A percentile compares a stretch with the other conserved stretches of the same genome.
These are phyloP conservation scores for Trichomonas gallinae DNA, from an alignment of 208 protist species.

Conservation along the genomic window DNA sequence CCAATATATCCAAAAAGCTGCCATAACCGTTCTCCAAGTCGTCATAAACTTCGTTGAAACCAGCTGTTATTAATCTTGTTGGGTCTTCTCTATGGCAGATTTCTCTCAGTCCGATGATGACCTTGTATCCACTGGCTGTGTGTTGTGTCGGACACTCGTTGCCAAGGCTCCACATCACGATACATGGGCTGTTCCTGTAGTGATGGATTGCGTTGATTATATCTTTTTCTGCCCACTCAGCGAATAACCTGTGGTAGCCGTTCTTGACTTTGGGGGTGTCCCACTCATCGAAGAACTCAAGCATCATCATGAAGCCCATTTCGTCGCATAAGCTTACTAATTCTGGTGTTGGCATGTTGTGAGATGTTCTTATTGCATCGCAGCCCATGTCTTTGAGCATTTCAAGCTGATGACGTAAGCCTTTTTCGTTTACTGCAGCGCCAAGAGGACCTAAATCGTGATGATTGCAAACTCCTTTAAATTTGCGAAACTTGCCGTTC, in stretches of 20 bases:
- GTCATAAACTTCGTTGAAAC: background rate
- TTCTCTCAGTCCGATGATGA: background rate
- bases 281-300: background rate
- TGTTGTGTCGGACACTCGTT: background rate
- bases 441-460: background rate
- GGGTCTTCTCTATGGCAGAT: background rate
- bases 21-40: background rate
- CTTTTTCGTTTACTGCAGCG: background rate
- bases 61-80: background rate
- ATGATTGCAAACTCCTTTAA: background rate
- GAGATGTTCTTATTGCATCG: background rate
- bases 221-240: background rate
- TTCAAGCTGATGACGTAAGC: background rate
- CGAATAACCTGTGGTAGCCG: background rate
- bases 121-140: background rate
- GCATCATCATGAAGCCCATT: background rate
- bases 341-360: background rate
- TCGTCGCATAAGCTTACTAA: background rate
- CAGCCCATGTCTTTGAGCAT: background rate
- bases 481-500: background rate
- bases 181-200: background rate
- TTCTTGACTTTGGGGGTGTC: background rate
- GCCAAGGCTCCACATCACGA: background rate
- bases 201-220: background rate
- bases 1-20: background rate